phyloP scores from a whole-genome alignment of 257 asterid genomes.

The Solanum neorickii region DNA sequence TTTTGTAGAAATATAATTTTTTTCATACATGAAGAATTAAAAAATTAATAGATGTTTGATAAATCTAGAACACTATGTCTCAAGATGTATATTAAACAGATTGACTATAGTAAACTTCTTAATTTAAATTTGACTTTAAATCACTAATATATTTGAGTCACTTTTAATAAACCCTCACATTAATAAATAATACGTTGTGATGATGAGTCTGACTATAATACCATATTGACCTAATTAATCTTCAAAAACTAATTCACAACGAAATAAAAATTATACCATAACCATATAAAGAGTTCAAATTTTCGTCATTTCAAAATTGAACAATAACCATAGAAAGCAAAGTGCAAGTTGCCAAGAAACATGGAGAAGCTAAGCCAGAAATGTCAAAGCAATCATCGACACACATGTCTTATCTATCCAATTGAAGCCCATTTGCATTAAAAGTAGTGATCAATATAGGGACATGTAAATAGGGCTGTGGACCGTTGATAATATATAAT shows the following conservation, averaged over 20 bases:
- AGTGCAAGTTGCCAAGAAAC: not conserved
- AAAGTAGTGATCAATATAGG: not conserved
- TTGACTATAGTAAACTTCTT: too few relatives aligned
- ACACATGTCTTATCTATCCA: not conserved
- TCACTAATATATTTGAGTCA: too few relatives aligned
- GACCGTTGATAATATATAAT: not conserved
- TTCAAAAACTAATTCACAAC: not conserved
- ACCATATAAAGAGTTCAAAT: too few relatives aligned
- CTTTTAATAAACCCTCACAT: accelerated
- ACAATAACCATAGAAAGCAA: not conserved
- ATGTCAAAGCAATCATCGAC: not conserved
- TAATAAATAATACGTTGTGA: too few relatives aligned
- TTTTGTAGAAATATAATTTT: not conserved
- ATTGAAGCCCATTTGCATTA: not conserved
- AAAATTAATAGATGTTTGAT: not conserved
- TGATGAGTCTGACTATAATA: too few relatives aligned
- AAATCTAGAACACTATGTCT: not conserved
- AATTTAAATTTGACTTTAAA: too few relatives aligned
- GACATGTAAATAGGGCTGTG: not conserved
- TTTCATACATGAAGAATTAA: not conserved
- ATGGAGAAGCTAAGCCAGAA: not conserved
- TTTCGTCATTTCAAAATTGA: not conserved
- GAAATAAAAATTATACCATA: too few relatives aligned
- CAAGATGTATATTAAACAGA: not conserved
- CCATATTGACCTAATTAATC: too few relatives aligned